Base-by-base conservation (phyloP, 2,329 filamentous ascomycete genomes). In the Fusarium concolor region DNA sequence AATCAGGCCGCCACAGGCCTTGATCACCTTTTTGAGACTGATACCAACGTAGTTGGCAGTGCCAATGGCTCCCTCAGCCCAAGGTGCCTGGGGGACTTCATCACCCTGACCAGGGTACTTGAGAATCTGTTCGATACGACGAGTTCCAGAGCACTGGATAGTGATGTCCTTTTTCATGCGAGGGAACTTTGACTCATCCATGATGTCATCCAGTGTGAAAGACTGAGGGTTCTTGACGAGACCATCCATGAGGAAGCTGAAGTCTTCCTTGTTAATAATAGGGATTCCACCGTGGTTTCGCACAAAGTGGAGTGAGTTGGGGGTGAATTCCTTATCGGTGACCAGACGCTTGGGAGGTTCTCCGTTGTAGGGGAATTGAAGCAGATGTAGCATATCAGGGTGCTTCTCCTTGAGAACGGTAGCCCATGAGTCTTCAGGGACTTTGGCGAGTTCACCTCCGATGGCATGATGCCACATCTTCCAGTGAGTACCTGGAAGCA, bases 261-360 rank as follows among this genome's bases (percentile, higher is more conserved):
- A 90, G 4, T 84, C 79, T 0, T 86, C 81, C 2, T 83, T 78
- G 10, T 90, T 83, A 54, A 92, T 91, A 10, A 86, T 79, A 0
- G 91, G 91, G 18, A 93, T 87, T 0, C 90, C 90, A 11, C 90
- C 90, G 64, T 93, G 90, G 61, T 93, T 93, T 10, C 90, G 83
- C 1, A 93, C 87, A 67, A 91, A 93, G 67, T 89, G 86, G 0
- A 77, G 70, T 1, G 68, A 46, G 62, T 91, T 93, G 0, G 83
- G 80, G 0, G 90, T 93, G 38, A 92, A 83, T 0, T 85, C 82
- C 17, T 82, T 82, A 1, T 84, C 83, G 1, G 77, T 78, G 6
- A 89, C 83, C 0, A 91, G 80, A 3, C 85, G 81, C 65, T 89
- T 85, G 0, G 87, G 87, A 0, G 87, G 84, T 63, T 90, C 88